Conservation (phyloP, 306 rosid genomes). For the Trifolium subterraneum region DNA sequence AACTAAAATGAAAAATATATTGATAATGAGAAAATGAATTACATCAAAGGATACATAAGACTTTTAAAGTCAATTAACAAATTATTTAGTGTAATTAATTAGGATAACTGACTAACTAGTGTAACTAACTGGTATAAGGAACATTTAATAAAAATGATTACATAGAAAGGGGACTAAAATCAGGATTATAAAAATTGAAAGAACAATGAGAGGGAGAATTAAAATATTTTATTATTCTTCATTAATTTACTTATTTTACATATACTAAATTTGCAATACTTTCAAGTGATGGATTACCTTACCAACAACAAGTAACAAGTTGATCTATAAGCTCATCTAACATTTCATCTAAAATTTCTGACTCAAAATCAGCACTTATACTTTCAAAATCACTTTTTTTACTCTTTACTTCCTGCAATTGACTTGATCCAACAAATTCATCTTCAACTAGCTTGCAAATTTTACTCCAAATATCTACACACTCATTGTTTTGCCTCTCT, state of each 20-base stretch:
- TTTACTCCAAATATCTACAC: conserved; percentile 52
- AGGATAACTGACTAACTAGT: too few relatives aligned
- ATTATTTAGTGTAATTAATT: too few relatives aligned
- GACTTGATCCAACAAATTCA: conserved; percentile 56
- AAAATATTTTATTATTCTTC: conserved; percentile 35
- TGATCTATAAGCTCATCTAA: conserved; percentile 69
- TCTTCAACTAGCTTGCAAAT: conserved; percentile 59
- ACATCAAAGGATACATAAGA: too few relatives aligned
- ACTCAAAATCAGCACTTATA: conserved; percentile 62
- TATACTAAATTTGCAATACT: conserved; percentile 37
- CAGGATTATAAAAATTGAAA: background rate
- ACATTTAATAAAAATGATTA: background rate
- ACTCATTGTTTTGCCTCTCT: conserved; percentile 36
- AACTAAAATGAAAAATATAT: too few relatives aligned
- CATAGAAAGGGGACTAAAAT: background rate
- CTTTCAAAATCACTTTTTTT: conserved; percentile 48
- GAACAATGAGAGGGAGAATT: background rate
- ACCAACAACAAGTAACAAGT: conserved; percentile 31
- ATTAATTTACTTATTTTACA: conserved; percentile 41
- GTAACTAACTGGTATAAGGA: background rate
- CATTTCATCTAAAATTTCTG: conserved; percentile 56
- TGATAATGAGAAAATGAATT: too few relatives aligned
- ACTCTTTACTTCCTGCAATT: conserved; percentile 38
- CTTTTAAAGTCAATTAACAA: too few relatives aligned
- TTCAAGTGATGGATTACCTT: conserved; percentile 21